A percentile compares a stretch with the other conserved stretches of the same genome.
Conservation (phyloP, 805 yeast genomes). For the Cyberlindnera lachancei region DNA sequence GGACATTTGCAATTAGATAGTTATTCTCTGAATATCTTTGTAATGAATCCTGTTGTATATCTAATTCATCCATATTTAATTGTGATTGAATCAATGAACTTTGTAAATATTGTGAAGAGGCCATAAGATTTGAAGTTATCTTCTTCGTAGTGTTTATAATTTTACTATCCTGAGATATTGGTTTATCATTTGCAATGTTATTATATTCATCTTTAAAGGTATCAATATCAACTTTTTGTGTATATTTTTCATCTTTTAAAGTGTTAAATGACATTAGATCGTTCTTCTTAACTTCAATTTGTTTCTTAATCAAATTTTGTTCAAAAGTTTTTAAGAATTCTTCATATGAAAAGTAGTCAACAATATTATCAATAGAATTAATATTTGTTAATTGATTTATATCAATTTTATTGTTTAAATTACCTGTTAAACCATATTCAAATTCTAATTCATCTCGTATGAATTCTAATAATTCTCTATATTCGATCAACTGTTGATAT, state of each 20-base stretch:
- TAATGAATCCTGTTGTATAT: constrained; percentile 17
- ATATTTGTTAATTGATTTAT: constrained; percentile 1
- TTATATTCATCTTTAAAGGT: not conserved
- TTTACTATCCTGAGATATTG: constrained; percentile 12
- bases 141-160: constrained; percentile 19
- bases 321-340: constrained; percentile 15
- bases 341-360: constrained; percentile 5
- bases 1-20: constrained; percentile 12
- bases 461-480: constrained; percentile 9
- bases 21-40: constrained; percentile 14
- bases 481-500: constrained; percentile 10
- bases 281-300: constrained; percentile 7
- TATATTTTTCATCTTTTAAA: constrained; percentile 4
- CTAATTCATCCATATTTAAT: constrained; percentile 20
- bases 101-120: constrained; percentile 20
- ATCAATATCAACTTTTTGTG: not conserved
- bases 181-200: not conserved
- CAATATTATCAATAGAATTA: not conserved
- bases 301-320: constrained; percentile 12
- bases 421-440: constrained; percentile 14
- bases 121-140: constrained; percentile 18
- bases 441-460: constrained; percentile 13
- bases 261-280: constrained; percentile 4
- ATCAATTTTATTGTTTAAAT: too few species aligned
- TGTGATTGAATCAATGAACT: constrained; percentile 20